Conservation (phyloP, 257 asterid species). For the Nicotiana attenuata region DNA sequence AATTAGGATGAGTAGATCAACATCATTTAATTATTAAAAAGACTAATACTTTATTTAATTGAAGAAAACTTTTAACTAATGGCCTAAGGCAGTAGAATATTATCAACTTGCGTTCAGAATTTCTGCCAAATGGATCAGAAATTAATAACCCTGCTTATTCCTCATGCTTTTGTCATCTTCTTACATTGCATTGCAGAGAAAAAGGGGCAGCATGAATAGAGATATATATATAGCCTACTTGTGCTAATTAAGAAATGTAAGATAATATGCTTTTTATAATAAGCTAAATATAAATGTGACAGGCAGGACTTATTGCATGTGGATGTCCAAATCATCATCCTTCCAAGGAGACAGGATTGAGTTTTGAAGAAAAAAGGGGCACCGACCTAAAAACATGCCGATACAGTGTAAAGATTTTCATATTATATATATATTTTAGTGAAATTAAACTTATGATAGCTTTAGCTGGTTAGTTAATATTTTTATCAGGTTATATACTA, state of each 20-base stretch:
- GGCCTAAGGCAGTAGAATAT: background rate
- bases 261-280: background rate
- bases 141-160: too few relatives aligned
- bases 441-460: background rate
- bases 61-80: background rate
- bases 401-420: background rate
- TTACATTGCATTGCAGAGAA: too few relatives aligned
- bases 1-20: background rate
- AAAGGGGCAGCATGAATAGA: too few relatives aligned
- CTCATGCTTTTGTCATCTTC: background rate
- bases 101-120: background rate
- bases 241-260: too few relatives aligned
- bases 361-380: background rate
- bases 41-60: background rate
- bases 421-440: background rate
- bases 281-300: background rate
- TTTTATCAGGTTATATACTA: too few relatives aligned
- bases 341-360: background rate
- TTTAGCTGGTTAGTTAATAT: too few relatives aligned
- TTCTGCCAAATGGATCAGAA: constrained; percentile 6
- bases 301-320: background rate
- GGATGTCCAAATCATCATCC: background rate
- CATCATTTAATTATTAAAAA: background rate
- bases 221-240: too few relatives aligned
- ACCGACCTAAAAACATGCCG: background rate